Evolutionary conservation across 169 alveolate genomes (phyloP).

Genomic region (Pseudocohnilembus persalinus): DNA sequence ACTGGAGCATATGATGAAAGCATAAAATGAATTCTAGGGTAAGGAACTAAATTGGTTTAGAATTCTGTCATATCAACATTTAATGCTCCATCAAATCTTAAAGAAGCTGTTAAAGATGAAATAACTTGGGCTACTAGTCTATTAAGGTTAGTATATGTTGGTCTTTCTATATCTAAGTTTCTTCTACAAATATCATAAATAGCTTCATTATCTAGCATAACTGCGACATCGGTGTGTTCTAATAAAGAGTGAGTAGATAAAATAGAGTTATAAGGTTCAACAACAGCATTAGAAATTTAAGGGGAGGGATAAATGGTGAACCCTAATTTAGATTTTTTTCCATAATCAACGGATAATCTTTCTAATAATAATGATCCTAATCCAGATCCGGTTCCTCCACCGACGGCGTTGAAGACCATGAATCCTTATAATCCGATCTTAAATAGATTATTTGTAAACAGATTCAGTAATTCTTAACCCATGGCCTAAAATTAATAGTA

Average conservation of each 20-base stretch:
- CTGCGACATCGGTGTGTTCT: constrained; percentile 79
- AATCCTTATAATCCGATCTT: constrained; percentile 98
- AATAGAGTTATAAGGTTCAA: constrained; percentile 90
- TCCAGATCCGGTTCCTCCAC: constrained; percentile 99
- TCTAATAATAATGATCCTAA: constrained; percentile 96
- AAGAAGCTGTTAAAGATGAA: constrained; percentile 77
- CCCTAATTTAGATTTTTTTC: constrained; percentile 81
- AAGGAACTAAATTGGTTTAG: constrained; percentile 82
- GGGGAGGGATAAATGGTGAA: constrained; percentile 97
- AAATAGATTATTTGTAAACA: too few relatives aligned
- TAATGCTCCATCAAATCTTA: constrained; percentile 80
- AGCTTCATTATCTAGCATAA: constrained; percentile 86
- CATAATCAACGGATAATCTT: constrained; percentile 96
- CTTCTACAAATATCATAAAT: constrained; percentile 79
- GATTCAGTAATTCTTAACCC: too few relatives aligned
- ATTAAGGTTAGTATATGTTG: constrained; percentile 77
- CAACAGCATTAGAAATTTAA: constrained; percentile 95
- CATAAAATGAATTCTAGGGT: constrained; percentile 67
- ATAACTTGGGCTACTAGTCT: constrained; percentile 77
- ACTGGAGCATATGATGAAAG: constrained; percentile 72
- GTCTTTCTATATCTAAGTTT: constrained; percentile 74
- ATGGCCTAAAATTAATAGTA: too few relatives aligned
- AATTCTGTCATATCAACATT: constrained; percentile 79
- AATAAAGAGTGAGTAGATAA: constrained; percentile 72
- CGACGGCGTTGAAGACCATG: constrained; percentile 95